Percentiles rank a stretch among this genome's conserved stretches.
These are phyloP conservation scores for Castanopsis chinensis DNA, from an alignment of 306 rosid species.

Conservation along the genomic window DNA sequence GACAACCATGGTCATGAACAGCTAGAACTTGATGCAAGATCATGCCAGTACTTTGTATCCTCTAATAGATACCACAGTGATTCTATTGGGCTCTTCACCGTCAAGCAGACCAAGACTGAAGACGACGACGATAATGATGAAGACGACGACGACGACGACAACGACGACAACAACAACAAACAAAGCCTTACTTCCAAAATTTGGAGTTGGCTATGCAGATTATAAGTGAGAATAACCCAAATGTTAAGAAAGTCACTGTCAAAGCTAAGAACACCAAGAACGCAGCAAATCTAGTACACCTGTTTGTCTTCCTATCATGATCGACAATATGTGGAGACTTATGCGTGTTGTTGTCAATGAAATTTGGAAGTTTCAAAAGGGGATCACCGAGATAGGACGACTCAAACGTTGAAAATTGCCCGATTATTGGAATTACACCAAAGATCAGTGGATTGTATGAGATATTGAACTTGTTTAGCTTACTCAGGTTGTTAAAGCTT, in stretches of 20 bases:
- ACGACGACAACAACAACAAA: too few species aligned
- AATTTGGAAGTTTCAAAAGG: slow-evolving; percentile 52
- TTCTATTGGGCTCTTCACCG: slow-evolving; percentile 40
- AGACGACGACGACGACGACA: too few species aligned
- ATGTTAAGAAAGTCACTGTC: slow-evolving; percentile 42
- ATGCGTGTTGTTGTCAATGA: slow-evolving; percentile 33
- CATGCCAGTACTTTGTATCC: slow-evolving; percentile 37
- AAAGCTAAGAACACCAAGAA: slow-evolving; percentile 36
- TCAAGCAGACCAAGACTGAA: too few species aligned
- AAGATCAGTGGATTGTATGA: slow-evolving; percentile 75
- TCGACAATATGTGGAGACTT: background rate
- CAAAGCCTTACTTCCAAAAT: too few species aligned
- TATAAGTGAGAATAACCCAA: slow-evolving; percentile 47
- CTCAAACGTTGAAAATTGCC: slow-evolving; percentile 81
- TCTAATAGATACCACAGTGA: slow-evolving; percentile 42
- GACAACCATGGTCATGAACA: too few species aligned
- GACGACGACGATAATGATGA: too few species aligned
- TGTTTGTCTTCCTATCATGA: slow-evolving; percentile 6
- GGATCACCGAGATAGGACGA: slow-evolving; percentile 72
- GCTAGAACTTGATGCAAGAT: too few species aligned
- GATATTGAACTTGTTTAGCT: slow-evolving; percentile 83
- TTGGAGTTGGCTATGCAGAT: slow-evolving; percentile 8
- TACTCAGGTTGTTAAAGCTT: slow-evolving; percentile 55
- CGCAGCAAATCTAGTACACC: slow-evolving; percentile 30
- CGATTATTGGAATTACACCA: slow-evolving; percentile 50